Evolutionary conservation across 1,284 basidiomycete species (phyloP), one percentile per base, ranked within the genome.

Genomic region (Boletellus deceptivus): DNA sequence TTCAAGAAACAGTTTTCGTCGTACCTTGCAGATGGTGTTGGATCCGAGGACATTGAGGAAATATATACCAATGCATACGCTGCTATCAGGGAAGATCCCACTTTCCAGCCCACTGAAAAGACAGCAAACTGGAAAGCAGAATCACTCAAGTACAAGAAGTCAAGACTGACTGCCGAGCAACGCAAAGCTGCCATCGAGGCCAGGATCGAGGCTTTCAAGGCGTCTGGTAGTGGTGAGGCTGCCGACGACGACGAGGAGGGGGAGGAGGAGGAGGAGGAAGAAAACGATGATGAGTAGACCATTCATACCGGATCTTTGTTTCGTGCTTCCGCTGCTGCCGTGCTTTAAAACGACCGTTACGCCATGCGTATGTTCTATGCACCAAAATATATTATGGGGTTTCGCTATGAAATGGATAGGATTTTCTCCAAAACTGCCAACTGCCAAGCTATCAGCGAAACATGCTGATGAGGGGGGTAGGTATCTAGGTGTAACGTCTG

Each of bases 1-100:
- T 98, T 98, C 84, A 98, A 98, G 84, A 98, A 96, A 82, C 96
- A 98, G 71, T 98, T 98, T 76, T 69, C 96, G 13, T 83, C 85
- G 35, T 98, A 98, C 76, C 92, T 99, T 59, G 93, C 91, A 43
- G 93, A 97, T 71, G 97, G 90, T 61, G 75, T 99, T 61, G 93
- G 93, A 55, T 96, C 93, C 3, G 97, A 96, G 61, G 96, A 99
- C 68, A 93, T 99, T 4, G 94, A 99, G 75, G 97, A 98, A 71
- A 89, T 99, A 62, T 98, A 91, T 79, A 83, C 83, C 50, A 87
- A 86, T 63, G 93, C 92, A 2, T 90, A 94, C 73, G 86, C 89
- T 48, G 91, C 93, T 57, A 99, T 99, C 74, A 92, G 97, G 59
- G 95, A 96, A 71, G 88, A 98, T 73, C 96, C 97, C 48, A 70